Evolutionary conservation across 75 land plant species (phyloP).

Genomic region (Pinus albicaulis): DNA sequence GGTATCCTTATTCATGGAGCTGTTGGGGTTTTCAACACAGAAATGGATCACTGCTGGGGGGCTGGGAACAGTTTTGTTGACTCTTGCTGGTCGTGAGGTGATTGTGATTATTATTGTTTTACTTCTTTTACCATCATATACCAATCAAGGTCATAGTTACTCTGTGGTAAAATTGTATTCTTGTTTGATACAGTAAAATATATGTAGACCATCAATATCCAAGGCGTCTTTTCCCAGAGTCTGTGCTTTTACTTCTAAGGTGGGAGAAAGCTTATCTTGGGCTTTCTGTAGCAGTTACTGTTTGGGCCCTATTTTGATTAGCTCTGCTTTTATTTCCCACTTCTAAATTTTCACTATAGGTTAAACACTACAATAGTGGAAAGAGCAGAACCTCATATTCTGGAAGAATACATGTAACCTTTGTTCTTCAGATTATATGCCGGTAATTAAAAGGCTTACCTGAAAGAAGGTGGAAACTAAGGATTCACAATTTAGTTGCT

Average conservation of each 20-base stretch:
- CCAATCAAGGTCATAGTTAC: background rate
- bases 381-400: background rate
- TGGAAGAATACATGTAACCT: background rate
- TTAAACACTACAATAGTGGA: background rate
- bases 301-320: background rate
- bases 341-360: background rate
- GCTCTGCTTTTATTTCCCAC: background rate
- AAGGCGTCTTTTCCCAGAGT: background rate
- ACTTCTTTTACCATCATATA: no score
- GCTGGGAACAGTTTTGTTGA: conserved; percentile 89
- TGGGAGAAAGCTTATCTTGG: background rate
- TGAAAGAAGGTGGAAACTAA: background rate
- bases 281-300: background rate
- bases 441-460: background rate
- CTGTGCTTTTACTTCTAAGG: background rate
- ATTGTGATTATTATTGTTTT: background rate
- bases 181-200: background rate
- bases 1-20: conserved; percentile 89
- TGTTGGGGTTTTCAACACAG: conserved; percentile 91
- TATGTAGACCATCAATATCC: background rate
- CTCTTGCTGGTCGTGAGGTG: conserved; percentile 99
- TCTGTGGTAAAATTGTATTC: background rate
- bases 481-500: background rate
- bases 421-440: background rate
- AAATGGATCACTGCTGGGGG: conserved; percentile 98